phyloP scores from a whole-genome alignment of 768 basidiomycete genomes.

The Harrya chromipes region DNA sequence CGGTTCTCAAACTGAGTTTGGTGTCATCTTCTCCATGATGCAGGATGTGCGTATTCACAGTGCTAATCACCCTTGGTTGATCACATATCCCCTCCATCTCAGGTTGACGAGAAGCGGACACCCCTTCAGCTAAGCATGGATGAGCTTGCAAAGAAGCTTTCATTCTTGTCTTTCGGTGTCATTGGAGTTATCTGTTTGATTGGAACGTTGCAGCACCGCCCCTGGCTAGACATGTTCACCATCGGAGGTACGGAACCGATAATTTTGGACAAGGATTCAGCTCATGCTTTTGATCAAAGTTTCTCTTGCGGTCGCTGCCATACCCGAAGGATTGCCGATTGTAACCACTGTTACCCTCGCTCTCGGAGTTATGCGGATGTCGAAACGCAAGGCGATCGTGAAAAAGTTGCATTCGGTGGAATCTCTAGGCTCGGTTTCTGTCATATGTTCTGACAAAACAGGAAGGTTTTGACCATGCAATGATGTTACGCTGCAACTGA shows the following conservation, averaged over 20 bases:
- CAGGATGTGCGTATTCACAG: slow-evolving; percentile 64
- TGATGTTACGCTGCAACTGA: neutral
- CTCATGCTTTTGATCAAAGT: slow-evolving; percentile 46
- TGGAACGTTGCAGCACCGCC: slow-evolving; percentile 78
- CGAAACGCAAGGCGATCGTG: slow-evolving; percentile 92
- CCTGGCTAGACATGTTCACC: slow-evolving; percentile 98
- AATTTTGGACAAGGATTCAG: neutral
- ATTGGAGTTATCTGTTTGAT: slow-evolving; percentile 93
- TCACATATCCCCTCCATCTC: neutral
- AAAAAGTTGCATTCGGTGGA: slow-evolving; percentile 97
- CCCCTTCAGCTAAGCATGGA: slow-evolving; percentile 95
- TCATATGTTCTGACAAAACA: slow-evolving; percentile 97
- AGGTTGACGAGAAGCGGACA: slow-evolving; percentile 86
- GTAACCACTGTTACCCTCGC: slow-evolving; percentile 97
- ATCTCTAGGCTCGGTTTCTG: slow-evolving; percentile 90
- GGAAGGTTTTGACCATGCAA: slow-evolving; percentile 41
- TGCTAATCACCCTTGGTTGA: neutral
- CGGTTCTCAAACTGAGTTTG: slow-evolving; percentile 88
- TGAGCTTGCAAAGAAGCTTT: slow-evolving; percentile 90
- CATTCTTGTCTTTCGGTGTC: slow-evolving; percentile 86
- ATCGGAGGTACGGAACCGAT: slow-evolving; percentile 73
- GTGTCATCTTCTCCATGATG: slow-evolving; percentile 97
- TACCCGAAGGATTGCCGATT: slow-evolving; percentile 94
- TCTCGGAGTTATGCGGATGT: slow-evolving; percentile 90
- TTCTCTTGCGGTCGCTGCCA: slow-evolving; percentile 96